Base-by-base conservation (phyloP, 805 yeast species). In the Suhomyces emberorum region DNA sequence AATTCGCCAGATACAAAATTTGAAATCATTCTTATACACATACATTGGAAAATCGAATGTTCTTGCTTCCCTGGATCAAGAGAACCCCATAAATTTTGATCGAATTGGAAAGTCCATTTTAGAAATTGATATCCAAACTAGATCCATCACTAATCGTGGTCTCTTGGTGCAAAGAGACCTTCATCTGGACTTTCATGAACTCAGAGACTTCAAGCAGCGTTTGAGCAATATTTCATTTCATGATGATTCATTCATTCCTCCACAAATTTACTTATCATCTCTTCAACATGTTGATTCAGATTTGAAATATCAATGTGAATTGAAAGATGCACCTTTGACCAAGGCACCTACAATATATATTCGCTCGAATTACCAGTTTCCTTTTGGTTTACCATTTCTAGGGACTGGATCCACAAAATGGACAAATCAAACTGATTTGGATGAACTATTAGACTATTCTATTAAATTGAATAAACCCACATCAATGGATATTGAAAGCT, bases 51-150 rank as follows among this genome's bases (percentile, higher is more conserved):
- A 27, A 1, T 42, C 54, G 20, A 67, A 65, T 30, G 58, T 73
- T 0, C 43, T 73, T 3, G 43, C 52, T 8, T 52, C 43, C 0
- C 26, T 23, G 26, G 26, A 14, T 5, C 9, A 23, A 23, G 26
- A n/a, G 6, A 39, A 32, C 15, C 30, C 30, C 7, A n/a, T 23
- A 7, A 41, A 34, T 3, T 70, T 62, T 39, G 71, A 74, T 1
- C 61, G 95, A 39, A 74, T 79, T 35, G 83, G 88, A 0, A 65
- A 76, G 40, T 69, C 82, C 4, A 60, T 80, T 7, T 52, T 88
- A 4, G 98, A 91, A 53, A 51, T 88, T 10, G 97, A 91, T 55
- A 61, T 82, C 1, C 47, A 68, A 4, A 80, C 88, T 0, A 69
- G 63, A n/a, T 61, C 71, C 55, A 82, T 91, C 9, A 21, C 60